Evolutionary conservation across 345 rosid species (phyloP).

Genomic region (Camelina sativa): DNA sequence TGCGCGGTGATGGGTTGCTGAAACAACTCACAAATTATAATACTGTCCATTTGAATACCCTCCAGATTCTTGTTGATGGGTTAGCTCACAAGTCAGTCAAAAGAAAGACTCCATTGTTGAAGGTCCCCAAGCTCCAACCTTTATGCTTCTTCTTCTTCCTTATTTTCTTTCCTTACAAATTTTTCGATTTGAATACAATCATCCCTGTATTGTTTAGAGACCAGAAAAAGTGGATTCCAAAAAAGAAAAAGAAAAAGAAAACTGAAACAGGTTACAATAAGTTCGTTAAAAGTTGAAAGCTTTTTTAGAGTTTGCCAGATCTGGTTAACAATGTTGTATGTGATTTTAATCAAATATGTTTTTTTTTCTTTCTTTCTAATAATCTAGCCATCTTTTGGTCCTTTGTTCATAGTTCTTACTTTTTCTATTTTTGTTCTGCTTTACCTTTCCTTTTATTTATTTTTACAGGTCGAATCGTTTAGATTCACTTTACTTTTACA

Average conservation of each 20-base stretch:
- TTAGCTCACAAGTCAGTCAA: constrained; percentile 28
- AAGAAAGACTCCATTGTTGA: constrained; percentile 32
- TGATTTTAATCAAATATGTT: constrained; percentile 28
- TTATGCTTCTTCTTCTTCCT: constrained; percentile 28
- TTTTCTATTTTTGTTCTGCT: background rate
- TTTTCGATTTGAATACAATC: constrained; percentile 36
- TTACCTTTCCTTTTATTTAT: background rate
- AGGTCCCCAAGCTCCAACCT: constrained; percentile 39
- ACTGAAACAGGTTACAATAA: constrained; percentile 42
- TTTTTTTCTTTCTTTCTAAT: background rate
- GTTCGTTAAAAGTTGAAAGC: constrained; percentile 38
- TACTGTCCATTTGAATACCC: constrained; percentile 37
- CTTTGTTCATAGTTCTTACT: constrained; percentile 20
- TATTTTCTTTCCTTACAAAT: constrained; percentile 33
- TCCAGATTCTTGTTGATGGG: constrained; percentile 38
- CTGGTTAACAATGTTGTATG: constrained; percentile 45
- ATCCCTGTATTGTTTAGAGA: constrained; percentile 42
- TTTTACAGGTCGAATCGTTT: constrained; percentile 20
- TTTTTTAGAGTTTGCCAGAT: constrained; percentile 36
- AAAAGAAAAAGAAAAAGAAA: background rate
- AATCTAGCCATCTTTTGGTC: constrained; percentile 32
- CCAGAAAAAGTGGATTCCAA: constrained; percentile 26
- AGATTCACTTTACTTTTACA: constrained; percentile 41
- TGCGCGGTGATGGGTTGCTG: constrained; percentile 98
- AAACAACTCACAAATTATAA: constrained; percentile 30